These are phyloP conservation scores for Thermoascus crustaceus DNA, from an alignment of 2,329 filamentous ascomycete species.

Conservation along the genomic window DNA sequence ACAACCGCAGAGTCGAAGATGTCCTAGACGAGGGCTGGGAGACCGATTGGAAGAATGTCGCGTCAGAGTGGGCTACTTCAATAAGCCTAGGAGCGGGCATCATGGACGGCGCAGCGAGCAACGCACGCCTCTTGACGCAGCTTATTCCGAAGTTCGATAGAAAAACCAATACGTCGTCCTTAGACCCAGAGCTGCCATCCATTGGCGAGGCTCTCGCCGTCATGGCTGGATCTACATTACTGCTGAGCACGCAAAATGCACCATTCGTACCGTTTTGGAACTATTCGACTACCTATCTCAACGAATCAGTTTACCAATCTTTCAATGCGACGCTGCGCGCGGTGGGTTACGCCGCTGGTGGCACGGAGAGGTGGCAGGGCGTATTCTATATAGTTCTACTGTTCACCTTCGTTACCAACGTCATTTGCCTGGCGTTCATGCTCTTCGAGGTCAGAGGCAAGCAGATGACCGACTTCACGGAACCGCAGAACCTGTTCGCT, in stretches of 20 bases:
- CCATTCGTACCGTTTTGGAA: constrained; percentile 55
- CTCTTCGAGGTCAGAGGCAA: constrained; percentile 45
- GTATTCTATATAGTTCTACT: constrained; percentile 60
- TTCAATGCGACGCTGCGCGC: constrained; percentile 59
- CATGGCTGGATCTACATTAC: constrained; percentile 57
- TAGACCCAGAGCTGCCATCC: constrained; percentile 52
- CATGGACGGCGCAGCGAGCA: constrained; percentile 49
- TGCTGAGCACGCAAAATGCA: constrained; percentile 51
- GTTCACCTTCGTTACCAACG: constrained; percentile 59
- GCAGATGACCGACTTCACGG: constrained; percentile 69
- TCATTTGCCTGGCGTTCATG: constrained; percentile 58
- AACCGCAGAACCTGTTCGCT: constrained; percentile 67
- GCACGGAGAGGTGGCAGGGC: constrained; percentile 51
- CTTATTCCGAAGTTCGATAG: constrained; percentile 38
- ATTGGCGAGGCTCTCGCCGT: constrained; percentile 68
- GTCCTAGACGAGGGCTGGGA: constrained; percentile 27
- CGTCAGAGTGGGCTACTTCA: constrained; percentile 46
- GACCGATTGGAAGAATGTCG: constrained; percentile 50
- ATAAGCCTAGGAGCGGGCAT: constrained; percentile 51
- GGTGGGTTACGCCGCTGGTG: constrained; percentile 63
- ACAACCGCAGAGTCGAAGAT: constrained; percentile 37
- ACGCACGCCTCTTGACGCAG: constrained; percentile 51
- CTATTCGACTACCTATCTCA: constrained; percentile 35
- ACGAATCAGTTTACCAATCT: constrained; percentile 42
- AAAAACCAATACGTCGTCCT: constrained; percentile 18